phyloP scores from a whole-genome alignment of 441 rosid genomes.

The Bocquillonia castaneifolia region DNA sequence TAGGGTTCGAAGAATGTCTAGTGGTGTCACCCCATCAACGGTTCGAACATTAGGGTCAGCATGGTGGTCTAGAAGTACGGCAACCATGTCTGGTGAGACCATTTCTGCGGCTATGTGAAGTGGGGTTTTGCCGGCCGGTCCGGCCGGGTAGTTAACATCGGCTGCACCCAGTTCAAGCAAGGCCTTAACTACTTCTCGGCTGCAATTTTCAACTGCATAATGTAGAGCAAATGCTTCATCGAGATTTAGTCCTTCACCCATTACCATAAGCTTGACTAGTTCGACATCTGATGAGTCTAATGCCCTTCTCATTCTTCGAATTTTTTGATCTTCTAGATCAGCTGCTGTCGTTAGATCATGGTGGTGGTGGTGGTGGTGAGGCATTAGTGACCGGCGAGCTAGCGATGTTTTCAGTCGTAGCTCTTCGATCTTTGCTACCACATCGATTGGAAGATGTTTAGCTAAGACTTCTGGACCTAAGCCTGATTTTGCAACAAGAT shows the following conservation, averaged over 20 bases:
- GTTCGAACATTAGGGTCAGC: constrained; percentile 93
- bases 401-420: constrained; percentile 77
- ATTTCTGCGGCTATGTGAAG: constrained; percentile 92
- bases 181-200: constrained; percentile 93
- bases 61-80: constrained; percentile 90
- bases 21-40: constrained; percentile 85
- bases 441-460: constrained; percentile 82
- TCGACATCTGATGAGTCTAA: constrained; percentile 94
- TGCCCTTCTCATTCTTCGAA: constrained; percentile 87
- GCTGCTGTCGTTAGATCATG: constrained; percentile 57
- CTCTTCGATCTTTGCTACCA: constrained; percentile 87
- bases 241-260: constrained; percentile 96
- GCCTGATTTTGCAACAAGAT: constrained; percentile 95
- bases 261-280: constrained; percentile 93
- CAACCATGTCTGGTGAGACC: constrained; percentile 99
- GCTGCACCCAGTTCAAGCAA: constrained; percentile 96
- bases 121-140: constrained; percentile 82
- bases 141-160: constrained; percentile 88
- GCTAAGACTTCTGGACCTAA: constrained; percentile 85
- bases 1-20: constrained; percentile 85
- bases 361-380: constrained; percentile 54
- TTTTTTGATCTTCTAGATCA: constrained; percentile 89
- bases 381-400: constrained; percentile 56
- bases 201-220: constrained; percentile 91
- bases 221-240: constrained; percentile 91